Base-by-base conservation (phyloP, 164 flowering plant species). In the Magnolia changhungtana region DNA sequence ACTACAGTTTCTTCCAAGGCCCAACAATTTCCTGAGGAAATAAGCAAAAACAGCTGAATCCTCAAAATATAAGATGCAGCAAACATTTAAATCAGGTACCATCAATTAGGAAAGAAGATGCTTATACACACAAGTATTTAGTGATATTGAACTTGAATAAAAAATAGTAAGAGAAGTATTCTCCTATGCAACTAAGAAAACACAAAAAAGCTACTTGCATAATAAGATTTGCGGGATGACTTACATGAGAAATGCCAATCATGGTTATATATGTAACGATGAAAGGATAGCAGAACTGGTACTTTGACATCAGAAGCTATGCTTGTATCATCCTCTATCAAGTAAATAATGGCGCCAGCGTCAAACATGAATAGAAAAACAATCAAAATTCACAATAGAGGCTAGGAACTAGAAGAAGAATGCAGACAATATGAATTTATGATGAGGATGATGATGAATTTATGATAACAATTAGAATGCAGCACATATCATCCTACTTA, bases 281-380 rank as follows among this genome's bases (percentile, higher is more conserved):
- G 91, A 84, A 96, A 96, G 71, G 84, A 91, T 77, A 59, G 85
- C 77, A 96, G 88, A 74, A 94, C 92, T 2, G 99, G 99, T 58
- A 92, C 88, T 88, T 96, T 96, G 75, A 92, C 82, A 69, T 94
- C 97, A 59, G 83, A 74, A 23, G 84, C 78, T 73, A 96, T 90
- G 87, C 97, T 92, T 66, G 97, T 96, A 76, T 96, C 99, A 79
- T 96, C 99, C 98, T 96, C 99, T 95, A 91, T 49, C 67, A 74
- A 70, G 63, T 3, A 69, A 55, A 66, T 20, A 64, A 66, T 21
- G 74, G 67, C 7, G 29, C 4, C 13, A 1, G 67, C 61, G 19
- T 71, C 45, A 76, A 21, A 65, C 1, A 5, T 18, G 4, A 70
- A 31, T 0, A 20, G 31, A 75, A 55, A 58, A 19, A 7, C 24